Percentiles rank a stretch among this genome's conserved stretches.
Evolutionary conservation across 495 filamentous ascomycete species (phyloP).

Genomic region (Amphirosellinia nigrospora): DNA sequence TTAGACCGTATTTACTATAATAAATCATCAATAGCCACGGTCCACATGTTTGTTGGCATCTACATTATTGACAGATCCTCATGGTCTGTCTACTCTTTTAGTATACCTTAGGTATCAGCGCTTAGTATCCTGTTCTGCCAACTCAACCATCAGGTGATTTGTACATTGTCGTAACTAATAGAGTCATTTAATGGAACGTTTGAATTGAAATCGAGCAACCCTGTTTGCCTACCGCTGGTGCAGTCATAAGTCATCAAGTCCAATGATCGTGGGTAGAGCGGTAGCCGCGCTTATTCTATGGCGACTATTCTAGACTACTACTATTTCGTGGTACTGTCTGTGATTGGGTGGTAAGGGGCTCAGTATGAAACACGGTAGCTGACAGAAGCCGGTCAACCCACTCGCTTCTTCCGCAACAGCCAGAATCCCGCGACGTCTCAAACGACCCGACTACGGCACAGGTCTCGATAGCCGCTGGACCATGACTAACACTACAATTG

Average conservation of each 20-base stretch:
- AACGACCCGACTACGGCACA: neutral
- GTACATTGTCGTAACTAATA: neutral
- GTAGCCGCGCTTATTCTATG: neutral
- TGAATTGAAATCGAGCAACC: neutral
- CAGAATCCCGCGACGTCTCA: conserved; percentile 9
- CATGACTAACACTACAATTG: neutral
- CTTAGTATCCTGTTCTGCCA: neutral
- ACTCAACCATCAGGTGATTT: neutral
- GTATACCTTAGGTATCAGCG: neutral
- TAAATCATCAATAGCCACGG: neutral
- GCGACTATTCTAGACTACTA: neutral
- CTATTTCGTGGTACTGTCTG: neutral
- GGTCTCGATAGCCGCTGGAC: neutral
- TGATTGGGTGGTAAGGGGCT: conserved; percentile 1
- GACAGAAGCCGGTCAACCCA: conserved; percentile 10
- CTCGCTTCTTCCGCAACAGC: neutral
- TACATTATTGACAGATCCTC: neutral
- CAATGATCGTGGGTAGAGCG: neutral
- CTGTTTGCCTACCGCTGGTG: neutral
- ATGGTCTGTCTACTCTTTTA: neutral
- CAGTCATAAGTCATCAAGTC: neutral
- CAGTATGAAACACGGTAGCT: conserved; percentile 21
- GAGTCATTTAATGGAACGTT: neutral
- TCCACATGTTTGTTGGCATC: neutral
- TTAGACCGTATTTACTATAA: neutral